Evolutionary conservation across 768 basidiomycete species (phyloP), one percentile per base, ranked within the genome.

Genomic region (Chalciporus sphaerocephalus): DNA sequence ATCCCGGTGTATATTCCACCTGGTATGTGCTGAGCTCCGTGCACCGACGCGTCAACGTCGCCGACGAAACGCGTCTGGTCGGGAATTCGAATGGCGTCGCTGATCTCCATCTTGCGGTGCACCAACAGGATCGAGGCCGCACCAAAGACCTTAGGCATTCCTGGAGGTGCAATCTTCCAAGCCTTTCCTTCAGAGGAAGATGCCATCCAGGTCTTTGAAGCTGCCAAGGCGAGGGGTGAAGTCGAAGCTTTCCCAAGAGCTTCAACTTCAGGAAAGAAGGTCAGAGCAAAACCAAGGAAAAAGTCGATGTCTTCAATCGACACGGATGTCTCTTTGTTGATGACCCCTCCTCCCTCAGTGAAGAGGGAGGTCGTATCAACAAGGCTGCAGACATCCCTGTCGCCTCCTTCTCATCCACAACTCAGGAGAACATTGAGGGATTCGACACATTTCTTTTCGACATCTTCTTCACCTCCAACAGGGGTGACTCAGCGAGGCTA

Each of bases 51-150:
- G n/a, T n/a, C 42, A 39, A 42, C 49, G 42, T n/a, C n/a, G n/a
- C n/a, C 41, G 36, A 38, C 37, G 12, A 39, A 21, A 24, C 42
- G 45, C 46, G 56, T 51, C 47, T 38, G 17, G 15, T 33, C 22
- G 36, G 43, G 42, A 22, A 74, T 38, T 10, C 22, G 28, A 66
- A 63, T 64, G 45, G 38, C 67, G 56, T 59, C 9, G 24, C 35
- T 38, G 47, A 38, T 42, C 42, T 44, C 35, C 48, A 41, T 39
- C 38, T 42, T 27, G 28, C 24, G 33, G 37, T 13, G 52, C 34
- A 41, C 28, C 32, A 43, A 57, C 54, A 81, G 79, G 80, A 56
- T 71, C 9, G 71, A 77, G 54, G 71, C 68, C 15, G 66, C 60
- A 1, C 69, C 72, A 7, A 64, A 74, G 42, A 72, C 76, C 10